Evolutionary conservation across 306 rosid genomes (phyloP), one percentile per base, ranked within the genome.

Genomic region (Ormosia semicastrata): DNA sequence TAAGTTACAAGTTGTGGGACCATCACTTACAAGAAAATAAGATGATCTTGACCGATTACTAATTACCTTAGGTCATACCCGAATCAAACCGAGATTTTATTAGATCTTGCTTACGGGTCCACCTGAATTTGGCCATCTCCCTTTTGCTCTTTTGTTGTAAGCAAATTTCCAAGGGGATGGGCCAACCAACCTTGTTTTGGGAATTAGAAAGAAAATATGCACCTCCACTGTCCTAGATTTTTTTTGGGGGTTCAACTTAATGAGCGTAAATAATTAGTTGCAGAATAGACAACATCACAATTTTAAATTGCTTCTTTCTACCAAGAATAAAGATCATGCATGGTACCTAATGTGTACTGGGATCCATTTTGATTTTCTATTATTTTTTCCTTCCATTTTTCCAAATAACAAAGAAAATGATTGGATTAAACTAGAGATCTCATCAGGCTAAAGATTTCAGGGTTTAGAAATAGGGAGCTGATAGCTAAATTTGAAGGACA

Each of bases 71-170:
- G 85, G 84, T 78, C 78, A 34, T 71, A 80, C 66, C 71, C 34
- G 66, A 75, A 87, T 85, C 91, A 73, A 82, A 37, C 40, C 40
- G 44, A 82, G 87, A 89, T 89, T 82, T 87, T 70, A 9, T 40
- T 3, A 80, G 75, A 77, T 87, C 74, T 66, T 56, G 71, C 34
- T 40, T 7, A 5, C 44, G 84, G 86, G 60, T 79, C 89, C 89
- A 62, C 72, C n/a, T 9, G 24, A 46, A 77, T 76, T 73, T 62
- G 68, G 4, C 40, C 44, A 60, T 62, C 33, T 37, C 59, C 39
- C 62, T 73, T 73, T 81, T 54, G 56, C n/a, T 58, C 29, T 59
- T 39, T 52, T 15, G n/a, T 8, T 18, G 18, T 29, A 71, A 57
- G 53, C 52, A 5, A 70, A 36, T 71, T 80, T 71, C 73, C 44